These are phyloP conservation scores for Austropuccinia psidii DNA, from an alignment of 1,284 basidiomycete species.

Conservation along the genomic window DNA sequence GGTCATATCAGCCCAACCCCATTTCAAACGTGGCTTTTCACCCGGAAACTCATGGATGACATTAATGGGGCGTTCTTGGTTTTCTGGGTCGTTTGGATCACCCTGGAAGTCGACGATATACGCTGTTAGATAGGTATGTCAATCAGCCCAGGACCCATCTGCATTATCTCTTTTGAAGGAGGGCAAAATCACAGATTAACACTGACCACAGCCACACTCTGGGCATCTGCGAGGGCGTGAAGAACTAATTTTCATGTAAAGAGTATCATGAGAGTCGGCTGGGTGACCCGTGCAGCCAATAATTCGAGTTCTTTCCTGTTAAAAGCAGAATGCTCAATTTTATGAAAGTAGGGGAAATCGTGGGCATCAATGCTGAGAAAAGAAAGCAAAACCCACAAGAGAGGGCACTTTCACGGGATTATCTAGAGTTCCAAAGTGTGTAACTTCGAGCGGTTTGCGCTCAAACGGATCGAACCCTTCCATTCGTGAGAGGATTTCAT, in stretches of 20 bases:
- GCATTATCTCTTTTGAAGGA: neutral
- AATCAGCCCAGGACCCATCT: neutral
- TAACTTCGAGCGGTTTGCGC: slow-evolving; percentile 72
- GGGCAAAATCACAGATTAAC: neutral
- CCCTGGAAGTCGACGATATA: slow-evolving; percentile 46
- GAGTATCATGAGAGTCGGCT: slow-evolving; percentile 80
- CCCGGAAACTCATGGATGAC: slow-evolving; percentile 30
- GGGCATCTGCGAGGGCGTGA: slow-evolving; percentile 64
- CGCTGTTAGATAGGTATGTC: slow-evolving; percentile 36
- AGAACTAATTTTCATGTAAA: slow-evolving; percentile 65
- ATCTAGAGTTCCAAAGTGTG: slow-evolving; percentile 75
- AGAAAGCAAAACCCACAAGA: slow-evolving; percentile 57
- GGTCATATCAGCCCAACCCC: slow-evolving; percentile 35
- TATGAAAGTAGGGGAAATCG: neutral
- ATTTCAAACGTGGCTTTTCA: slow-evolving; percentile 33
- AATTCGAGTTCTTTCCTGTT: slow-evolving; percentile 72
- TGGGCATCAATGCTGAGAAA: neutral
- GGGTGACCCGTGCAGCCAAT: slow-evolving; percentile 87
- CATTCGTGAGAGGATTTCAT: slow-evolving; percentile 80
- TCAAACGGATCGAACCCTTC: slow-evolving; percentile 89
- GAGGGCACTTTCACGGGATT: slow-evolving; percentile 83
- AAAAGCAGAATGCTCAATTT: slow-evolving; percentile 3
- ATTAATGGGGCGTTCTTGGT: slow-evolving; percentile 8
- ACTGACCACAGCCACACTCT: slow-evolving; percentile 79
- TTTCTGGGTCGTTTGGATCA: slow-evolving; percentile 36